Evolutionary conservation across 495 filamentous ascomycete genomes (phyloP), one percentile per base, ranked within the genome.

Genomic region (Aspergillus baeticus): DNA sequence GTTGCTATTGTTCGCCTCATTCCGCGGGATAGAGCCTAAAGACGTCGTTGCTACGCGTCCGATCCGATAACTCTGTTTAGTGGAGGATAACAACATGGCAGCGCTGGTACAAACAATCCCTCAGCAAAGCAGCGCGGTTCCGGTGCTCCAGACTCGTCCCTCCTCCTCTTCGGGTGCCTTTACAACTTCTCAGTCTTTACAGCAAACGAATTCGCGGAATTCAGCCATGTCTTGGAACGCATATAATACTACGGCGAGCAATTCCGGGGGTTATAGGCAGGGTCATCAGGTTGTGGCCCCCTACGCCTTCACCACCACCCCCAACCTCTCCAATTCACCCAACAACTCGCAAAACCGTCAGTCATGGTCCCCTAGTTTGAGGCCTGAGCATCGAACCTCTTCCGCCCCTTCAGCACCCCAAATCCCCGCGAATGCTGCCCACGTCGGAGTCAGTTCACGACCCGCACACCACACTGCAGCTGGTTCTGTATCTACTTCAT

Each of bases 61-160:
- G 23, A 53, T 33, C 38, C 52, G 50, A 33, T 60, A 53, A 50
- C 54, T 49, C 42, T 46, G 51, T 54, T 42, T 44, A 55, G 63
- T 54, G 56, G 65, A 69, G 58, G 63, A 63, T 66, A 70, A 63
- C 75, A 78, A 67, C 70, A 96, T 96, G 91, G 91, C 91, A 77
- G 90, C 91, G 73, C 82, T 96, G 77, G 90, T 94, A 73, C 91
- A 96, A 80, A 83, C 90, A 59, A 92, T 92, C 69, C 87, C 90
- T 63, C 84, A 89, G 74, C 89, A 91, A 73, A 84, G 85, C 69
- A 82, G 83, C 65, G 89, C 88, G 58, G 83, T 89, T 65, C 87
- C 88, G 51, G 86, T 93, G 83, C 86, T 96, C 60, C 89, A 91
- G 68, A 82, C 88, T 58, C 85, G 88, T 63, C 87, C 90, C 56